Base-by-base conservation (phyloP, 768 basidiomycete species). In the Dioszegia hungarica region DNA sequence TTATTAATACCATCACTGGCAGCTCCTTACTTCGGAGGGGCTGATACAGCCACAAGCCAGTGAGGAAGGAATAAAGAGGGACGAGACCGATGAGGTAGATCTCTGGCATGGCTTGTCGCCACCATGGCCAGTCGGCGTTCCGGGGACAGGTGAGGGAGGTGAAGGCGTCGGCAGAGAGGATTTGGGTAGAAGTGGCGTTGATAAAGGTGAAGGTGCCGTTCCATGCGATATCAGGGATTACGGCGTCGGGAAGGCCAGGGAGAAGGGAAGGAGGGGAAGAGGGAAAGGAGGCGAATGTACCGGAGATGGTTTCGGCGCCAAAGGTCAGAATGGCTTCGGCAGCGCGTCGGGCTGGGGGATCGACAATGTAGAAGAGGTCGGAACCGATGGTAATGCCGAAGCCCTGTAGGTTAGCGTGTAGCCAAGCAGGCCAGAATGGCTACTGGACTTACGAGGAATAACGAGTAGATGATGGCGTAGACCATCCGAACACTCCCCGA, bases 1-100 rank as follows among this genome's bases (percentile, higher is more conserved):
- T 88, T 63, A 92, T 90, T 66, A 85, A 58, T 56, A 90, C 86
- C 90, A 90, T 90, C 17, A 91, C 85, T 10, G 82, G 81, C 34
- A 90, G 80, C 66, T 90, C 86, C 65, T 79, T 81, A 68, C 84
- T 85, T 63, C 78, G 81, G 64, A 87, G 77, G 8, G 88, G 89
- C 73, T 92, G 89, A 59, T 87, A 78, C 72, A 91, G 90, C 50
- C 83, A 80, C 36, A 90, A 79, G 19, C 87, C 89, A 3, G 86
- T 84, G 22, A 88, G 69, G 33, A 83, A 74, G 36, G 87, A 66
- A 53, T 73, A 69, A 20, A 67, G 43, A 5, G 73, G 73, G 3
- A 75, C 69, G 37, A 69, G 57, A 19, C 62, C 34, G 44, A 72
- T 59, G 25, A 71, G 48, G 34, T 66, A 69, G 85, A 78, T 88